A percentile compares a stretch with the other conserved stretches of the same genome.
These are phyloP conservation scores for Malbranchea cinnamomea DNA, from an alignment of 2,329 filamentous ascomycete genomes.

Conservation along the genomic window DNA sequence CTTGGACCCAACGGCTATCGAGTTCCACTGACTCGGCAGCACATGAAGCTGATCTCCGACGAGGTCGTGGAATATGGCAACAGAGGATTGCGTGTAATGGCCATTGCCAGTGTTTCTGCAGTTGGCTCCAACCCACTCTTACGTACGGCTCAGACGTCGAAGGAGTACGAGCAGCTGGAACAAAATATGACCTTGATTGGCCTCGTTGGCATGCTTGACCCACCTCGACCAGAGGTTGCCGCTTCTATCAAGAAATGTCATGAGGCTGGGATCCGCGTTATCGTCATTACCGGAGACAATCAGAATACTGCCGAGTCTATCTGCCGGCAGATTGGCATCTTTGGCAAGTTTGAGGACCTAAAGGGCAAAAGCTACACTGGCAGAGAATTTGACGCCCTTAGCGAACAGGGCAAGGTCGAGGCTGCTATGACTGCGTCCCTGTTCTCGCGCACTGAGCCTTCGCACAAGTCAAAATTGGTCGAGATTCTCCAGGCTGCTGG, in stretches of 20 bases:
- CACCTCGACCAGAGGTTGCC: conserved; percentile 81
- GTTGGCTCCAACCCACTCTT: conserved; percentile 55
- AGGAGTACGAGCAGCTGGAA: conserved; percentile 75
- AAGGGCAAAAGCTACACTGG: conserved; percentile 89
- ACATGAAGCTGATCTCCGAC: conserved; percentile 54
- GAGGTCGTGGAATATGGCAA: conserved; percentile 86
- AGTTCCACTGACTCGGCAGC: conserved; percentile 54
- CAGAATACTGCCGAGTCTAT: conserved; percentile 95
- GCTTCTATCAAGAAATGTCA: conserved; percentile 77
- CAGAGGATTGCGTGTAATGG: conserved; percentile 84
- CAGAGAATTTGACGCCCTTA: conserved; percentile 80
- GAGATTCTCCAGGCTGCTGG: conserved; percentile 85
- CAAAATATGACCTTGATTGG: conserved; percentile 90
- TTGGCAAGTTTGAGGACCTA: conserved; percentile 66
- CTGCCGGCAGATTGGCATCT: conserved; percentile 92
- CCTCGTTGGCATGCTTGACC: conserved; percentile 91
- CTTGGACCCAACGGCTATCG: conserved; percentile 65
- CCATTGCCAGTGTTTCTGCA: conserved; percentile 71
- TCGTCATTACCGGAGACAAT: conserved; percentile 97
- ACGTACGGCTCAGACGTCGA: conserved; percentile 60
- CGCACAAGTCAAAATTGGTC: conserved; percentile 94
- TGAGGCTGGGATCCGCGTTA: conserved; percentile 85
- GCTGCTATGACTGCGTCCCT: conserved; percentile 76
- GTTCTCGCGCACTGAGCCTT: conserved; percentile 91
- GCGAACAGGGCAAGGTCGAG: conserved; percentile 61